Percentiles rank a stretch among this genome's conserved stretches.
These are phyloP conservation scores for Cytospora piceicola DNA, from an alignment of 2,329 filamentous ascomycete genomes.

Conservation along the genomic window DNA sequence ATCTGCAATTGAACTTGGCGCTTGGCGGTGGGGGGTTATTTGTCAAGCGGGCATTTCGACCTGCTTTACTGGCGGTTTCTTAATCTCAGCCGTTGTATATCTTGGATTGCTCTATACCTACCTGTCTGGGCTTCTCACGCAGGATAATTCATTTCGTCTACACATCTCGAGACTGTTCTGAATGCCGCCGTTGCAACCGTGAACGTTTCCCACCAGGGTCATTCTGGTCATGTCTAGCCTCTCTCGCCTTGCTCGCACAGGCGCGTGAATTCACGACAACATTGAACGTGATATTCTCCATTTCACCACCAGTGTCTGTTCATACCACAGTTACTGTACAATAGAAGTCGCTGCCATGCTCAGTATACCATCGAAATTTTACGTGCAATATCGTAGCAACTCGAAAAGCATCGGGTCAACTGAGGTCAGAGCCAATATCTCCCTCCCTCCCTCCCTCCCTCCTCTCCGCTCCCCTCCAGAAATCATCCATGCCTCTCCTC, in stretches of 20 bases:
- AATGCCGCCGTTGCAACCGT: not conserved
- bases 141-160: constrained; percentile 3
- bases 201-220: not conserved
- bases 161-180: not conserved
- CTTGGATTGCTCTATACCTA: constrained; percentile 21
- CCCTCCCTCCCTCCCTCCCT: not conserved
- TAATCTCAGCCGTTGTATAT: not conserved
- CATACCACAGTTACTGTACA: constrained; percentile 6
- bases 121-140: constrained; percentile 20
- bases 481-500: not conserved
- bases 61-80: not conserved
- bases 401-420: not conserved
- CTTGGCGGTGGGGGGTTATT: not conserved
- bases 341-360: not conserved
- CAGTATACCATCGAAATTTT: not conserved
- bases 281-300: not conserved
- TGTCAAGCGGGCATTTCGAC: constrained; percentile 6
- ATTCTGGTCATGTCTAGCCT: not conserved
- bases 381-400: not conserved
- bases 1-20: not conserved
- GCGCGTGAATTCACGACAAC: too few relatives aligned
- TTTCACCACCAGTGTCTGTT: not conserved
- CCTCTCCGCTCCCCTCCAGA: too few relatives aligned
- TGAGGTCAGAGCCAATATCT: not conserved
- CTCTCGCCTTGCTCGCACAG: not conserved